Percentiles rank a stretch among this genome's conserved stretches.
Evolutionary conservation across 73 alveolate species (phyloP).

Genomic region (Stentor coeruleus): DNA sequence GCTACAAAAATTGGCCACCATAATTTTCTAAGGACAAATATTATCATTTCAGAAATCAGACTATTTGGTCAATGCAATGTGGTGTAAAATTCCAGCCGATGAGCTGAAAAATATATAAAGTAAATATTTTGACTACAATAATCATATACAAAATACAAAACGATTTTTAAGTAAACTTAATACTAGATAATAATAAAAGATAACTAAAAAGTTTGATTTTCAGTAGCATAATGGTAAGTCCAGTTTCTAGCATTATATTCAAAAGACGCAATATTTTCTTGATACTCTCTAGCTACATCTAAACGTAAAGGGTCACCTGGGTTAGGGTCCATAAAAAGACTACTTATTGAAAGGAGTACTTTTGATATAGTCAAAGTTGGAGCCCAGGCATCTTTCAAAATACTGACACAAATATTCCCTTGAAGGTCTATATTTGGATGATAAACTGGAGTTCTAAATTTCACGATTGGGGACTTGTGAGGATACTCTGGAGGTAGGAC

Average conservation of each 20-base stretch:
- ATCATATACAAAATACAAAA: too few species aligned
- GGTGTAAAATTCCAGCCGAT: too few species aligned
- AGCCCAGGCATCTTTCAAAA: constrained; percentile 60
- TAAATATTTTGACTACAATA: too few species aligned
- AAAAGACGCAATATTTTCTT: constrained; percentile 41
- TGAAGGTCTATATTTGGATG: constrained; percentile 68
- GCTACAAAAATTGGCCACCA: too few species aligned
- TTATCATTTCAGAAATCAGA: too few species aligned
- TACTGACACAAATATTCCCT: constrained; percentile 56
- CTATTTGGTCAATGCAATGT: too few species aligned
- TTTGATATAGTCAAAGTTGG: constrained; percentile 60
- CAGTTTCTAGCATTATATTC: constrained; percentile 66
- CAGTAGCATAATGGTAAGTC: constrained; percentile 65
- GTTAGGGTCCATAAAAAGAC: constrained; percentile 68
- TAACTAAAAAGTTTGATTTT: too few species aligned
- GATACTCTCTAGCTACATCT: constrained; percentile 43
- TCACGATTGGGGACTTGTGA: constrained; percentile 61
- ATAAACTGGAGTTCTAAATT: constrained; percentile 58
- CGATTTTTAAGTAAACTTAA: too few species aligned
- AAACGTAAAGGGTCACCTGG: constrained; percentile 69
- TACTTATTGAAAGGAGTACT: constrained; percentile 48
- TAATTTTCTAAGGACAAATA: too few species aligned
- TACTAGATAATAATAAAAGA: too few species aligned
- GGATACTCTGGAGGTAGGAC: constrained; percentile 53
- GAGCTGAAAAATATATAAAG: too few species aligned